A percentile compares a stretch with the other conserved stretches of the same genome.
Evolutionary conservation across 495 filamentous ascomycete genomes (phyloP).

Genomic region (Aspergillus nanangensis): DNA sequence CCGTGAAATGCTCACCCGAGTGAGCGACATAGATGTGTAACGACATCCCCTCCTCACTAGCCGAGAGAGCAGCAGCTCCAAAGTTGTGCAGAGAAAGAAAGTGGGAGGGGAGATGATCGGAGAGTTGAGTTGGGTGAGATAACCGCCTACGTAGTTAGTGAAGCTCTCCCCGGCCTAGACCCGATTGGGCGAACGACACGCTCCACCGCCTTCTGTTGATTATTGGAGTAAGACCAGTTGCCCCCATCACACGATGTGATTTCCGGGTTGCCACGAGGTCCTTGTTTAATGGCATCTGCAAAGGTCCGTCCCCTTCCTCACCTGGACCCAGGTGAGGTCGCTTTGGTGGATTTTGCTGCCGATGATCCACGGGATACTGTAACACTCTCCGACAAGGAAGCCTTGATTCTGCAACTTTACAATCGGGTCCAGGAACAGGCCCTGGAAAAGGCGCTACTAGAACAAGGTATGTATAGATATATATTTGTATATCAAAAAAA

Average conservation of each 20-base stretch:
- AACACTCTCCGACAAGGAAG: constrained; percentile 57
- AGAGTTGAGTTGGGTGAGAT: constrained; percentile 9
- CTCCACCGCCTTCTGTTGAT: constrained; percentile 16
- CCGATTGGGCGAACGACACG: constrained; percentile 14
- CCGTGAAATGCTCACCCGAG: constrained; percentile 74
- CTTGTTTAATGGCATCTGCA: constrained; percentile 35
- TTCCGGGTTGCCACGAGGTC: constrained; percentile 27
- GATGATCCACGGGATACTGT: constrained; percentile 44
- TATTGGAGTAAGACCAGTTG: constrained; percentile 6
- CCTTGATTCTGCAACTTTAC: constrained; percentile 59
- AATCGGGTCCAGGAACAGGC: constrained; percentile 65
- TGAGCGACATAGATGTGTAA: constrained; percentile 83
- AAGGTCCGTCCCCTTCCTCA: constrained; percentile 29
- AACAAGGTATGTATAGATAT: constrained; percentile 48
- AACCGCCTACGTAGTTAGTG: constrained; percentile 9
- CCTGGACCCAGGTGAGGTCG: constrained; percentile 32
- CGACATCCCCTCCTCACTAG: constrained; percentile 56
- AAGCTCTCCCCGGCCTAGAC: constrained; percentile 18
- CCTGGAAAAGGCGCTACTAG: constrained; percentile 63
- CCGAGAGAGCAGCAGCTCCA: constrained; percentile 25
- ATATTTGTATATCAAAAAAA: not conserved
- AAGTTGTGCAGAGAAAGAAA: constrained; percentile 18
- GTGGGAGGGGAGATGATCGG: constrained; percentile 24
- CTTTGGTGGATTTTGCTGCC: constrained; percentile 36
- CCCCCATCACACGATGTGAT: constrained; percentile 32